These are phyloP conservation scores for Leccinum subgranulosum DNA, from an alignment of 768 basidiomycete genomes.

Conservation along the genomic window DNA sequence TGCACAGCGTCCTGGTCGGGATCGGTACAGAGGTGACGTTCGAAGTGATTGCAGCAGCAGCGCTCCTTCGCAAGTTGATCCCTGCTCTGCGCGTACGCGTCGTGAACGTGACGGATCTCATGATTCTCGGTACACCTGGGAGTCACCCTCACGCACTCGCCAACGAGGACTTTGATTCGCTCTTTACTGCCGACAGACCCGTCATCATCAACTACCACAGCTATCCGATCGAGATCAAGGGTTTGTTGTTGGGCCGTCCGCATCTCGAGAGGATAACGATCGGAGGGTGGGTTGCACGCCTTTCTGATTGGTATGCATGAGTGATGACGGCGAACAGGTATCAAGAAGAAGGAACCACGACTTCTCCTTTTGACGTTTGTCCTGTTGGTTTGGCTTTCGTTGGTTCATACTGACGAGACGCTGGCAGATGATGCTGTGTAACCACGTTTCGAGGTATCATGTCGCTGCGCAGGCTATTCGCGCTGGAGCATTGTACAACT, in stretches of 20 bases:
- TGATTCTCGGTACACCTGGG: constrained; percentile 72
- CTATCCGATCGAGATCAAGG: constrained; percentile 70
- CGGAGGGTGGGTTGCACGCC: constrained; percentile 38
- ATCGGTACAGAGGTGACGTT: constrained; percentile 87
- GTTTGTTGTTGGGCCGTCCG: constrained; percentile 58
- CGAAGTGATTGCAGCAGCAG: constrained; percentile 85
- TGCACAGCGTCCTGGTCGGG: constrained; percentile 68
- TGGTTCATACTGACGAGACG: not conserved
- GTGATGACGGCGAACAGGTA: constrained; percentile 36
- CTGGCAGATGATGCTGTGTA: constrained; percentile 69
- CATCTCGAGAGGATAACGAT: constrained; percentile 49
- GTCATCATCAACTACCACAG: constrained; percentile 86
- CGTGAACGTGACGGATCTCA: constrained; percentile 86
- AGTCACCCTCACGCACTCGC: constrained; percentile 74
- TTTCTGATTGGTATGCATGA: not conserved
- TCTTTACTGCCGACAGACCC: constrained; percentile 69
- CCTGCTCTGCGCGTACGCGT: constrained; percentile 79
- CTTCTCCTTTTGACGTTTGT: constrained; percentile 74
- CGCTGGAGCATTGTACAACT: constrained; percentile 50
- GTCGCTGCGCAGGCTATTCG: constrained; percentile 61
- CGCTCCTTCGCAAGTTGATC: constrained; percentile 65
- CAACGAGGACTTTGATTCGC: constrained; percentile 55
- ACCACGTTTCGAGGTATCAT: constrained; percentile 64
- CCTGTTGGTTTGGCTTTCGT: not conserved
- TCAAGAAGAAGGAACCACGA: constrained; percentile 74